Base-by-base conservation (phyloP, 1,284 basidiomycete species). In the Microbotryum silenes-acaulis region DNA sequence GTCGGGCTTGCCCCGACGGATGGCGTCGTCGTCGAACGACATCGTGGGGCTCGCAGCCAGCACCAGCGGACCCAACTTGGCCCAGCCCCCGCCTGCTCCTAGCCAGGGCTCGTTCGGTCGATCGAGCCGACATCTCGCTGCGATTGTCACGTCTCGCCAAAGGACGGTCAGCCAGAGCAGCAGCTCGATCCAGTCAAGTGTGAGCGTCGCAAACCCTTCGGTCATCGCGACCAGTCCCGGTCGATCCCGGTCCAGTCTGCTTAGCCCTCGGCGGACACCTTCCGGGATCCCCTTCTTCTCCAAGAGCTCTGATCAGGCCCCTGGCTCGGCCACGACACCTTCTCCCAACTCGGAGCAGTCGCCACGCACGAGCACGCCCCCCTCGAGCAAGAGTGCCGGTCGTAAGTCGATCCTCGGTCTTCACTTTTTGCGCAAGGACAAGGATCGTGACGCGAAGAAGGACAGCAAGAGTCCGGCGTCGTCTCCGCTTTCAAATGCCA, bases 211-310 rank as follows among this genome's bases (percentile, higher is more conserved):
- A 20, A 58, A 62, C 0, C 66, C 64, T 0, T 42, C 66, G 0
- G 57, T 70, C 47, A 61, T 70, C 54, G 53, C 67, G 2, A 65
- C 65, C 53, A 65, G 67, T 66, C 62, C 69, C 48, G 57, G 70
- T 61, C 57, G 68, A 50, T 65, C 70, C n/a, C 57, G 72, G 54
- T 69, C 70, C 66, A 65, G 67, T 65, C 44, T 70, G 63, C 54
- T 74, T 69, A 55, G 68, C 68, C 61, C 77, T 63, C 83, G 91
- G 54, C 82, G 92, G 54, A 94, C 92, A 0, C 92, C 92, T 0
- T 93, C 90, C 18, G 89, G 90, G 9, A 96, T 97, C 66, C 93
- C 92, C 1, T 97, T 97, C 78, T 96, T 96, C 80, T 83, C 91
- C 48, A 59, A 73, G 74, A 81, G 74, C 76, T 47, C 66, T 21